Conservation (phyloP, 2,329 filamentous ascomycete genomes). For the Triangularia setosa region DNA sequence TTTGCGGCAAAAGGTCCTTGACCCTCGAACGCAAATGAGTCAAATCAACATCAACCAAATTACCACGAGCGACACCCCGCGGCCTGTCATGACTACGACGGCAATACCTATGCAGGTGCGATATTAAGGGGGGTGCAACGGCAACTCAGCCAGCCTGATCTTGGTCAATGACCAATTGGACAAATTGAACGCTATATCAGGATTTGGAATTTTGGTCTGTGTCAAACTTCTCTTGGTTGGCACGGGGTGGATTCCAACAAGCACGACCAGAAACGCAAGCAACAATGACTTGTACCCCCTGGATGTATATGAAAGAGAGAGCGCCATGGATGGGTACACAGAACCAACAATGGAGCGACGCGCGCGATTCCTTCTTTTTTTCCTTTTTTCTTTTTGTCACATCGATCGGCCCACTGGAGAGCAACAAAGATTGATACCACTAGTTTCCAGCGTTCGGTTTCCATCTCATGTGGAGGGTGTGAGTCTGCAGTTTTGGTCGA, state of each 20-base stretch:
- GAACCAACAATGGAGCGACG: not conserved
- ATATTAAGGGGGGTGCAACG: not conserved
- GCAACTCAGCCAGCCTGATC: not conserved
- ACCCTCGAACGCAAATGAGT: conserved; percentile 1
- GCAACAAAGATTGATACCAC: conserved; percentile 18
- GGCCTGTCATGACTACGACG: conserved; percentile 16
- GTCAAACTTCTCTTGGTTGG: not conserved
- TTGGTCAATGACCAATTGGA: not conserved
- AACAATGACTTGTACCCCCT: not conserved
- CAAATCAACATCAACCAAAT: conserved; percentile 15
- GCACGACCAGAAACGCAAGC: not conserved
- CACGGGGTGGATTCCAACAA: not conserved
- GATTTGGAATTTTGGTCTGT: not conserved
- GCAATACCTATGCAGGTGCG: conserved; percentile 10
- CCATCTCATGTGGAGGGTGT: conserved; percentile 12
- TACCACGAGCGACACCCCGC: conserved; percentile 23
- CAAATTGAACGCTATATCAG: not conserved
- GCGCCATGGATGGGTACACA: not conserved
- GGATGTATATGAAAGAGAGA: not conserved
- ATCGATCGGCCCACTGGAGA: not conserved
- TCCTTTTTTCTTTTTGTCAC: not conserved
- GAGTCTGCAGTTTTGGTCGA: conserved; percentile 15
- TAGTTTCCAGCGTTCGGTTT: conserved; percentile 3
- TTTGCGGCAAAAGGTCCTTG: conserved; percentile 15
- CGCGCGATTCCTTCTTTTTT: not conserved